Percentiles rank a stretch among this genome's conserved stretches.
Conservation (phyloP, 768 basidiomycete genomes). For the Termitomyces sp. region DNA sequence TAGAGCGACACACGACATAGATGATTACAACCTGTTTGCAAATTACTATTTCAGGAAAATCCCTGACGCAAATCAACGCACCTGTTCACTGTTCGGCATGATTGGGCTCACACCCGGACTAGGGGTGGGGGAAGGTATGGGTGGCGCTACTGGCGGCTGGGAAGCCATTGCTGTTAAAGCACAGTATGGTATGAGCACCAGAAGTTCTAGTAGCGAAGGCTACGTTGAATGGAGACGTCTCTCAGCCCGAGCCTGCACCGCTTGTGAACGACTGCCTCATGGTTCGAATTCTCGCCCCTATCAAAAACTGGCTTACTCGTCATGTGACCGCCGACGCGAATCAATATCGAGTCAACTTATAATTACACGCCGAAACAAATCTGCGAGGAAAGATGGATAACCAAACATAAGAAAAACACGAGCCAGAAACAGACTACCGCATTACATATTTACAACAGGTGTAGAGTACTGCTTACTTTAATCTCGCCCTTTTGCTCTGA, state of each 20-base stretch:
- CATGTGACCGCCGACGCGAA: conserved; percentile 18
- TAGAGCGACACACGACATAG: conserved; percentile 56
- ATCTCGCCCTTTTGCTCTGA: too few relatives aligned
- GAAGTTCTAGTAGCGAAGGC: background rate
- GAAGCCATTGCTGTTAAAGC: conserved; percentile 18
- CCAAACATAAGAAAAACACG: too few relatives aligned
- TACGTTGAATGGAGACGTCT: background rate
- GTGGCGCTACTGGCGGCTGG: conserved; percentile 40
- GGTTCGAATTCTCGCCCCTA: conserved; percentile 8
- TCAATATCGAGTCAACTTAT: too few relatives aligned
- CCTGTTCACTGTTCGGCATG: conserved; percentile 69
- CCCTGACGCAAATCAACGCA: conserved; percentile 23
- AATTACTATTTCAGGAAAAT: conserved; percentile 16
- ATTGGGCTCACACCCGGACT: conserved; percentile 36
- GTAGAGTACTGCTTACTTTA: too few relatives aligned
- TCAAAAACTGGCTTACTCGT: background rate
- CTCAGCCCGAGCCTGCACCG: conserved; percentile 3
- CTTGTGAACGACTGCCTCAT: conserved; percentile 17
- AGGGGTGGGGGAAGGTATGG: conserved; percentile 31
- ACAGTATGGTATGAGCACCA: too few relatives aligned
- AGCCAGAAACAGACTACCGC: too few relatives aligned
- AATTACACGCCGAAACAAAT: too few relatives aligned
- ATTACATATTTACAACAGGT: too few relatives aligned
- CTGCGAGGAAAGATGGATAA: too few relatives aligned
- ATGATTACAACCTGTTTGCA: conserved; percentile 60